Conservation (phyloP, 345 rosid species). For the Bruguiera parviflora region DNA sequence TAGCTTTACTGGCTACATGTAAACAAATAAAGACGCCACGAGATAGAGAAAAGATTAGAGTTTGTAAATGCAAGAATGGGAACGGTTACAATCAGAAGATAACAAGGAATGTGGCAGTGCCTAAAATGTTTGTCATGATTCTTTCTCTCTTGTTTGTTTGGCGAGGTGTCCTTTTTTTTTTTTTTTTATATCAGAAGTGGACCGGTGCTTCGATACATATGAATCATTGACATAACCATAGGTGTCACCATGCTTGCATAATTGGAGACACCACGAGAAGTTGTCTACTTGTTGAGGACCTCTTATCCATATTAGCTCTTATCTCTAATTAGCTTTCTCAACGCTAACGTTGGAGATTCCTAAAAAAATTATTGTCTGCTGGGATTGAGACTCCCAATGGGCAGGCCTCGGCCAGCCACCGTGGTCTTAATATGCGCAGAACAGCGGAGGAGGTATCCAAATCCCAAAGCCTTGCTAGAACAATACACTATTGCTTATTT, state of each 20-base stretch:
- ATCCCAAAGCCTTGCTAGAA: no score
- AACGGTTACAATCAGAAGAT: conserved; percentile 7
- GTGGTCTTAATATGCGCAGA: no score
- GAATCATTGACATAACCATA: neutral
- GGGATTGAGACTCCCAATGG: no score
- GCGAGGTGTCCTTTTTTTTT: conserved; percentile 24
- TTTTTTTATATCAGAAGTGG: neutral
- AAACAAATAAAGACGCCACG: neutral
- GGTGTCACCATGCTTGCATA: conserved; percentile 9
- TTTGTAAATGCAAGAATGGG: conserved; percentile 7
- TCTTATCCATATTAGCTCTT: neutral
- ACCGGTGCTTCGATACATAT: neutral
- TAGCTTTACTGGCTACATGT: neutral
- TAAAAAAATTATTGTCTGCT: no score
- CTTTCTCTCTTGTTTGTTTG: conserved; percentile 18
- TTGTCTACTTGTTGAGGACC: neutral
- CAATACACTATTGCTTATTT: no score
- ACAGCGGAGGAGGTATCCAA: no score
- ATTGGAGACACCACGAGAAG: conserved; percentile 1
- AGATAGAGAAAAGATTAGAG: neutral
- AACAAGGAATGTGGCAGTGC: conserved; percentile 27
- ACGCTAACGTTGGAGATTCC: no score
- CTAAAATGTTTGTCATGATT: conserved; percentile 9
- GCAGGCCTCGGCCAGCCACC: no score
- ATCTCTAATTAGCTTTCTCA: no score